Evolutionary conservation across 805 yeast species (phyloP), one percentile per base, ranked within the genome.

Genomic region (Brettanomyces custersianus): DNA sequence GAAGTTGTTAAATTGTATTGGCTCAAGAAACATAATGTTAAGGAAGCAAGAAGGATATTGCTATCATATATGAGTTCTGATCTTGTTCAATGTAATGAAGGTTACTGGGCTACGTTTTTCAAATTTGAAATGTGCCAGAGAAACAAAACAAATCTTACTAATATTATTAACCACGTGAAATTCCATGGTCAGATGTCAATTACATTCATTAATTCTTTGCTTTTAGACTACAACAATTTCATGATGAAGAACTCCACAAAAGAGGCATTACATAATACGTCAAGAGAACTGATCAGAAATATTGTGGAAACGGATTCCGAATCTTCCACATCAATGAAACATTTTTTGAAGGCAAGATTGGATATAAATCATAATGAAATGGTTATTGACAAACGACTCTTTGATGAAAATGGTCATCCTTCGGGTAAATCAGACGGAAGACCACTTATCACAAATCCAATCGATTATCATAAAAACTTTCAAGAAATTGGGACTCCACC

Each of bases 91-190:
- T 47, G 57, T 5, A 68, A 75, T 1, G 54, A 55, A 4, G 46
- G 63, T 16, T 81, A 77, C 45, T 80, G 87, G 87, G 49, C 55
- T 9, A 65, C 67, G 27, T 75, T 59, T 40, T 66, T 79, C 41
- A 70, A 72, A 32, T 74, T 70, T 46, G 80, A 78, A 41, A 65
- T 63, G 17, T 36, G 45, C 2, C 61, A 61, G 33, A 55, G 62
- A 15, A 74, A 76, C 40, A 56, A 63, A 21, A 50, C 51, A 19
- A 70, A 72, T 40, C 42, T 78, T 19, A 55, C 63, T 16, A 62
- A 57, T 29, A 59, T 78, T 12, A 57, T 76, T 10, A 51, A 60
- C 13, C 62, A 67, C 27, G 47, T 80, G 23, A 70, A 70, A 22
- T 52, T 47, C 3, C 48, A 63, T 15, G 65, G 77, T 0, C 57